These are phyloP conservation scores for Arthonia radiata DNA, from an alignment of 495 filamentous ascomycete species.

Conservation along the genomic window DNA sequence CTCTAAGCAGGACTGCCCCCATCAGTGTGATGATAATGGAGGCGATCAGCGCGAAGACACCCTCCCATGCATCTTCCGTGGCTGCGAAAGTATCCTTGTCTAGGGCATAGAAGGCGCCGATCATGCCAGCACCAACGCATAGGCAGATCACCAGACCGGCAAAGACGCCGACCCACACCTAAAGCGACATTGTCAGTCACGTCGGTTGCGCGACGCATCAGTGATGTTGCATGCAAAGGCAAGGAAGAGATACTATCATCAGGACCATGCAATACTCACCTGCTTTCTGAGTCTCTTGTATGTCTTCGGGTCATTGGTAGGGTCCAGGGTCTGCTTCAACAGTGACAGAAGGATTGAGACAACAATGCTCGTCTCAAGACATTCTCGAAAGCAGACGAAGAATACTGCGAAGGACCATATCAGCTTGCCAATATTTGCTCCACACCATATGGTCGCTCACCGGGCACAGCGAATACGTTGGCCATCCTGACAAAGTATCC, in stretches of 20 bases:
- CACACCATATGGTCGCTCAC: constrained; percentile 7
- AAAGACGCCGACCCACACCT: constrained; percentile 49
- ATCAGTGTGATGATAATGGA: constrained; percentile 55
- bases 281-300: constrained; percentile 50
- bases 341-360: constrained; percentile 65
- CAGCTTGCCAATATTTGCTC: background rate
- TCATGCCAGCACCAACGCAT: constrained; percentile 43
- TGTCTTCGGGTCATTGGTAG: constrained; percentile 24
- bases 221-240: too few relatives aligned
- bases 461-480: constrained; percentile 37
- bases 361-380: constrained; percentile 55
- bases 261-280: too few relatives aligned
- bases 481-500: constrained; percentile 11
- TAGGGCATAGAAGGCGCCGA: constrained; percentile 54
- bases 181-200: too few relatives aligned
- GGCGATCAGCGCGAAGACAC: constrained; percentile 43
- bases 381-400: constrained; percentile 71
- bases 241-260: too few relatives aligned
- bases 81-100: constrained; percentile 36
- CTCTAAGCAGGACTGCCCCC: constrained; percentile 53
- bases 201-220: background rate
- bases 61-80: constrained; percentile 58
- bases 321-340: constrained; percentile 50
- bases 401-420: constrained; percentile 28
- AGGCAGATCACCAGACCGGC: constrained; percentile 42